Percentiles rank a stretch among this genome's conserved stretches.
Conservation (phyloP, 2,329 filamentous ascomycete species). For the Aureobasidium sp. region DNA sequence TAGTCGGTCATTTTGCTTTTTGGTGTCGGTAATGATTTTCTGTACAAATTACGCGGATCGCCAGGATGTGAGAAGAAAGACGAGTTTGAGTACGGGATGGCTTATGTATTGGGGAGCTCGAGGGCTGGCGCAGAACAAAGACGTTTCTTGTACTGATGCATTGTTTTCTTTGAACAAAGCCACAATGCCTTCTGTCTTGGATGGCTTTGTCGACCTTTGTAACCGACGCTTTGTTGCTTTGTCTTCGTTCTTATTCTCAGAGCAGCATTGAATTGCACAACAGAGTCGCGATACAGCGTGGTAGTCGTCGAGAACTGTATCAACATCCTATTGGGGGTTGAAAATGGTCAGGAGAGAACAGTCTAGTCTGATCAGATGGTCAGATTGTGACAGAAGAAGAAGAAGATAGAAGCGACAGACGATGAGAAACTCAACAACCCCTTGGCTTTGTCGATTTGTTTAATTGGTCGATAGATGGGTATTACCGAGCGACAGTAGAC, state of each 20-base stretch:
- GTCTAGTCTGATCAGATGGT: too few relatives aligned
- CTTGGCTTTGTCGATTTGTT: too few relatives aligned
- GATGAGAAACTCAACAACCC: too few relatives aligned
- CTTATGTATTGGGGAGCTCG: neutral
- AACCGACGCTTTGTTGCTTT: neutral
- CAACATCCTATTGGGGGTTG: too few relatives aligned
- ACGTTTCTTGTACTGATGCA: rapidly evolving
- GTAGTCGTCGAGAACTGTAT: too few relatives aligned
- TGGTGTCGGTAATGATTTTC: neutral
- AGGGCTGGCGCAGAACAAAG: neutral
- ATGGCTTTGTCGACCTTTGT: neutral
- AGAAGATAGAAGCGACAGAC: too few relatives aligned
- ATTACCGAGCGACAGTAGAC: too few relatives aligned
- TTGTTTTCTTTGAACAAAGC: neutral
- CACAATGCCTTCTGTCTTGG: neutral
- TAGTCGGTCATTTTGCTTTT: neutral
- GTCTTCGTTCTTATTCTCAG: neutral
- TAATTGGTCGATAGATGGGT: too few relatives aligned
- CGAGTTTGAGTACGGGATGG: neutral
- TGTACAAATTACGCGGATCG: neutral
- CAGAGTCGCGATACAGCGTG: neutral
- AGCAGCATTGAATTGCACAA: neutral
- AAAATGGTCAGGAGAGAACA: too few relatives aligned
- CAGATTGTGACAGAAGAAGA: too few relatives aligned
- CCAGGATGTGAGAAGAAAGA: neutral